Evolutionary conservation across 495 filamentous ascomycete species (phyloP).

Genomic region (Ascodesmis nigricans): DNA sequence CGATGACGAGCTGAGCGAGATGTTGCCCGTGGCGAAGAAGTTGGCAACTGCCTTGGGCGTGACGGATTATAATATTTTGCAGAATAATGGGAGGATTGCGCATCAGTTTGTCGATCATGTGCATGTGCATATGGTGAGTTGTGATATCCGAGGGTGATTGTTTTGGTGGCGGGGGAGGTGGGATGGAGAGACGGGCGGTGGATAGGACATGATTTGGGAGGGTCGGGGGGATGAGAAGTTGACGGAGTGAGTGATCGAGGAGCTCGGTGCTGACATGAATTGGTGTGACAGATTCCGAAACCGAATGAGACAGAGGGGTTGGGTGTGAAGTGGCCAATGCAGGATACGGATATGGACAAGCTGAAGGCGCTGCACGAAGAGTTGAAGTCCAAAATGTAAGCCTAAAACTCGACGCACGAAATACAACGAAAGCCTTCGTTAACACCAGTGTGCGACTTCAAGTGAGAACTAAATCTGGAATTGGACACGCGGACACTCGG

Average conservation of each 20-base stretch:
- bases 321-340: conserved; percentile 54
- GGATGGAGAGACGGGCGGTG: not conserved
- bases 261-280: conserved; percentile 7
- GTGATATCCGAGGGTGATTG: not conserved
- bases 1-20: conserved; percentile 64
- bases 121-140: conserved; percentile 77
- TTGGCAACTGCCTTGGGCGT: conserved; percentile 57
- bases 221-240: not conserved
- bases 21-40: conserved; percentile 75
- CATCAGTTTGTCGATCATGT: conserved; percentile 92
- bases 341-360: conserved; percentile 57
- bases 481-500: too few species aligned
- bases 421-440: too few species aligned
- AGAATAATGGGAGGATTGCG: conserved; percentile 88
- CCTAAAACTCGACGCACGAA: too few species aligned
- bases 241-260: not conserved
- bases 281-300: conserved; percentile 61
- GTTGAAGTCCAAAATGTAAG: conserved; percentile 73
- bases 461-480: too few species aligned
- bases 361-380: conserved; percentile 62
- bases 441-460: too few species aligned
- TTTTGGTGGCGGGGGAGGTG: not conserved
- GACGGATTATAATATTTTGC: conserved; percentile 71
- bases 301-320: conserved; percentile 69
- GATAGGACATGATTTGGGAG: not conserved